phyloP scores from a whole-genome alignment of 2,329 filamentous ascomycete species.

The Colletotrichum musicola region DNA sequence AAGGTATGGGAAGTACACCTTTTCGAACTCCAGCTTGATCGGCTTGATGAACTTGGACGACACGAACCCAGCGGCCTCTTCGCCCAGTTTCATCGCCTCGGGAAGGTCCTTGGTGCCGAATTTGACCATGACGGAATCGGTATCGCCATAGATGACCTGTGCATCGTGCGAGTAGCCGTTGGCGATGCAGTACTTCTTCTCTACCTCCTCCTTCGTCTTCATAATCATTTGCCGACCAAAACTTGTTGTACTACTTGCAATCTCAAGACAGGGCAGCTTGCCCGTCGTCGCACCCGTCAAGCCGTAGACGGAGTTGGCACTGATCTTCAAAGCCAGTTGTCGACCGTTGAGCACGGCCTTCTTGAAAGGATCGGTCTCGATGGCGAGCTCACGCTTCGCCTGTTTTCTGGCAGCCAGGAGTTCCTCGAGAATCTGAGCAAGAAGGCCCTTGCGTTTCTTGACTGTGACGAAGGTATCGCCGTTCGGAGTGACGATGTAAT shows the following conservation, averaged over 20 bases:
- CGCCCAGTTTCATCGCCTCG: slow-evolving; percentile 94
- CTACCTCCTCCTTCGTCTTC: slow-evolving; percentile 96
- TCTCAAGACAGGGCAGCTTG: slow-evolving; percentile 93
- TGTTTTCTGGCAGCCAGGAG: slow-evolving; percentile 91
- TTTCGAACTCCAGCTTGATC: slow-evolving; percentile 99
- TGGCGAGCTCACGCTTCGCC: slow-evolving; percentile 89
- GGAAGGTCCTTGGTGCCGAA: slow-evolving; percentile 90
- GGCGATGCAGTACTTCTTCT: slow-evolving; percentile 87
- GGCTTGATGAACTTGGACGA: slow-evolving; percentile 94
- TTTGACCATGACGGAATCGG: slow-evolving; percentile 99
- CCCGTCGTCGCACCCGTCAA: slow-evolving; percentile 95
- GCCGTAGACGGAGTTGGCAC: slow-evolving; percentile 98
- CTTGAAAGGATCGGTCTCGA: slow-evolving; percentile 95
- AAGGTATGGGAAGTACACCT: slow-evolving; percentile 97
- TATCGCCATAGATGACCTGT: slow-evolving; percentile 98
- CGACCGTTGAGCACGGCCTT: slow-evolving; percentile 98
- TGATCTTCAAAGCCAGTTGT: slow-evolving; percentile 95
- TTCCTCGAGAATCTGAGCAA: slow-evolving; percentile 97
- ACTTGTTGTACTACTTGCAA: slow-evolving; percentile 96
- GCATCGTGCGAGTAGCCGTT: slow-evolving; percentile 97
- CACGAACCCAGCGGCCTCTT: slow-evolving; percentile 90
- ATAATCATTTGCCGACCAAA: slow-evolving; percentile 99
- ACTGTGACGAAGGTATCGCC: slow-evolving; percentile 92
- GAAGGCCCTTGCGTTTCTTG: slow-evolving; percentile 89
- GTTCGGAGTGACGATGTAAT: slow-evolving; percentile 97